Evolutionary conservation across 495 filamentous ascomycete species (phyloP).

Genomic region (Aspergillus incahuasiensis): DNA sequence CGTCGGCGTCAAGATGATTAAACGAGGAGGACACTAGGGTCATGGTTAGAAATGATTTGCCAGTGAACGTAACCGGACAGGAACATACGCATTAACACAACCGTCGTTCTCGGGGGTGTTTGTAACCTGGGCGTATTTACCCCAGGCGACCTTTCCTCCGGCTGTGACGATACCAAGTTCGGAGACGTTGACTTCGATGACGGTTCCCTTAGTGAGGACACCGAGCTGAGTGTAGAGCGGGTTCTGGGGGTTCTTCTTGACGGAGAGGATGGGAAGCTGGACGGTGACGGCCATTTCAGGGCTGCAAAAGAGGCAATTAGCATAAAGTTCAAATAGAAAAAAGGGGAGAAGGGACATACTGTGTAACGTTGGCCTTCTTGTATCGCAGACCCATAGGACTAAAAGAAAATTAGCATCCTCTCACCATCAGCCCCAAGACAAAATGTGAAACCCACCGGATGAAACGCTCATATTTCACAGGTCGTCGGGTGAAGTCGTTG

Average conservation of each 20-base stretch:
- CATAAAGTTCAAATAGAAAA: neutral
- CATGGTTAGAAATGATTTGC: neutral
- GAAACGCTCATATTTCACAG: conserved; percentile 93
- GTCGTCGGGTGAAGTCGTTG: conserved; percentile 82
- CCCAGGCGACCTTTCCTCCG: conserved; percentile 90
- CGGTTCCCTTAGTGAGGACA: conserved; percentile 89
- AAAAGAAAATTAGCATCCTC: conserved; percentile 42
- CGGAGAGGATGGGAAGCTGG: conserved; percentile 84
- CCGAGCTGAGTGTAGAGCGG: conserved; percentile 93
- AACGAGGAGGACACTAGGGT: conserved; percentile 14
- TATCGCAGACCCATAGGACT: conserved; percentile 77
- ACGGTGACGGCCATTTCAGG: conserved; percentile 84
- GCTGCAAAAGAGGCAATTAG: conserved; percentile 24
- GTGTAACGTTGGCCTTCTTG: conserved; percentile 91
- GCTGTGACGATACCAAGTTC: conserved; percentile 92
- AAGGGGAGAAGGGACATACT: conserved; percentile 30
- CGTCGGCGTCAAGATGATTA: conserved; percentile 5
- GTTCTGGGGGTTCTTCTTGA: conserved; percentile 98
- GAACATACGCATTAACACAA: conserved; percentile 63
- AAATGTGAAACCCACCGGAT: conserved; percentile 41
- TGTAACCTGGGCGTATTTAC: conserved; percentile 69
- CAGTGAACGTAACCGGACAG: neutral
- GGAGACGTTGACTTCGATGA: conserved; percentile 92
- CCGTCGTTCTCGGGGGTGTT: conserved; percentile 77
- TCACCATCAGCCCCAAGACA: neutral